Conservation (phyloP, 805 yeast genomes). For the Lipomyces yamadae region DNA sequence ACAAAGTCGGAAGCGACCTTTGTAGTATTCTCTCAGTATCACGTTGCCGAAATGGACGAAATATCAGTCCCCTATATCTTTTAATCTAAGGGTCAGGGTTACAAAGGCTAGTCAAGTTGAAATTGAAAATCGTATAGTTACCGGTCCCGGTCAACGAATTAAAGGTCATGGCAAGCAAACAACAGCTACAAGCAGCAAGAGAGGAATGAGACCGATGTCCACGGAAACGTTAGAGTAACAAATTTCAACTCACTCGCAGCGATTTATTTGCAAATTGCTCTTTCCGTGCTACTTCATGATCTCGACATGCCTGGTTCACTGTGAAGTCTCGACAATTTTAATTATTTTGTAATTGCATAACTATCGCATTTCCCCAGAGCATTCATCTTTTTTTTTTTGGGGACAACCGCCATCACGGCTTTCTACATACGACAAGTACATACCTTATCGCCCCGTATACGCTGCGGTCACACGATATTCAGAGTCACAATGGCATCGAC, state of each 20-base stretch:
- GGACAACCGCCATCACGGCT: background rate
- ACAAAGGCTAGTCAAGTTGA: too few species aligned
- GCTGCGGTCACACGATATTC: background rate
- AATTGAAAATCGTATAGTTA: too few species aligned
- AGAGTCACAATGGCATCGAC: constrained; percentile 1
- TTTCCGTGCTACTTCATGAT: background rate
- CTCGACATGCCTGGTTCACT: background rate
- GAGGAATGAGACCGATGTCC: too few species aligned
- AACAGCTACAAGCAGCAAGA: too few species aligned
- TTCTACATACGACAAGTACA: background rate
- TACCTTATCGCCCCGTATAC: background rate
- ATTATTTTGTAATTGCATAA: background rate
- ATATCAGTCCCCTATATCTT: too few species aligned
- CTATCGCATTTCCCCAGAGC: background rate
- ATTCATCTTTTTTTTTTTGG: background rate
- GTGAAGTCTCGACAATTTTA: background rate
- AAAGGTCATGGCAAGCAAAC: too few species aligned
- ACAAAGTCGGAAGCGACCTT: too few species aligned
- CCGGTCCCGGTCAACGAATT: too few species aligned
- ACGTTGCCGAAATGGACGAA: too few species aligned
- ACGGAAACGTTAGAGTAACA: background rate
- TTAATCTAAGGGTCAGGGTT: too few species aligned
- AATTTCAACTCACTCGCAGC: background rate
- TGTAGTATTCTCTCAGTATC: too few species aligned
- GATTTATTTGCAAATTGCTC: background rate